These are phyloP conservation scores for Baorangia bicolor DNA, from an alignment of 768 basidiomycete genomes.

Conservation along the genomic window DNA sequence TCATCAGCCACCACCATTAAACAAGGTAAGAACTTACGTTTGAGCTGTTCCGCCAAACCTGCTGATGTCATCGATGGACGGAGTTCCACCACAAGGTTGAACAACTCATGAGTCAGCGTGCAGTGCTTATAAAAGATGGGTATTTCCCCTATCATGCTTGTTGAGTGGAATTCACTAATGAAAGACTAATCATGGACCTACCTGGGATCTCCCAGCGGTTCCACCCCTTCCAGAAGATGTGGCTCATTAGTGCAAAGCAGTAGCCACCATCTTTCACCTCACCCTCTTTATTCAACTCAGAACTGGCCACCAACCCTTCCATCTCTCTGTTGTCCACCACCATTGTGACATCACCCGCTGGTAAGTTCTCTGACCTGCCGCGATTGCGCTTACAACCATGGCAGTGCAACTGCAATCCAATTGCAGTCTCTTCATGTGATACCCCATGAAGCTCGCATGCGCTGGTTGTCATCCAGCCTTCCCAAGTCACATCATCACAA, in stretches of 20 bases:
- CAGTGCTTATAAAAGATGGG: background rate
- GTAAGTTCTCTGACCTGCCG: no score
- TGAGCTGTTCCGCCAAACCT: background rate
- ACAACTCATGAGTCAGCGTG: background rate
- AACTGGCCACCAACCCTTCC: background rate
- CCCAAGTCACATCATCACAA: background rate
- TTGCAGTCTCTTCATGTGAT: background rate
- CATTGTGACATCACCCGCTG: no score
- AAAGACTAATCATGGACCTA: background rate
- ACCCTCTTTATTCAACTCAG: background rate
- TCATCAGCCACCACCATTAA: background rate
- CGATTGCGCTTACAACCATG: background rate
- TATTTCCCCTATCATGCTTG: background rate
- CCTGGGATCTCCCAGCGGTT: background rate
- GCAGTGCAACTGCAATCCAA: background rate
- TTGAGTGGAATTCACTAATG: background rate
- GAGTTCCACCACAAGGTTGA: background rate
- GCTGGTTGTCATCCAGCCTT: constrained; percentile 1
- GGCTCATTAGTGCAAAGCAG: background rate
- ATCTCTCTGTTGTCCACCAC: no score
- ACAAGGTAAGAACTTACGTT: background rate
- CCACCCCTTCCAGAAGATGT: background rate
- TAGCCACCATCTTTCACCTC: background rate
- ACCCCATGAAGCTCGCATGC: background rate
- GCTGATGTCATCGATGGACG: background rate